phyloP scores from a whole-genome alignment of 345 rosid species.

The Syzygium aqueum region DNA sequence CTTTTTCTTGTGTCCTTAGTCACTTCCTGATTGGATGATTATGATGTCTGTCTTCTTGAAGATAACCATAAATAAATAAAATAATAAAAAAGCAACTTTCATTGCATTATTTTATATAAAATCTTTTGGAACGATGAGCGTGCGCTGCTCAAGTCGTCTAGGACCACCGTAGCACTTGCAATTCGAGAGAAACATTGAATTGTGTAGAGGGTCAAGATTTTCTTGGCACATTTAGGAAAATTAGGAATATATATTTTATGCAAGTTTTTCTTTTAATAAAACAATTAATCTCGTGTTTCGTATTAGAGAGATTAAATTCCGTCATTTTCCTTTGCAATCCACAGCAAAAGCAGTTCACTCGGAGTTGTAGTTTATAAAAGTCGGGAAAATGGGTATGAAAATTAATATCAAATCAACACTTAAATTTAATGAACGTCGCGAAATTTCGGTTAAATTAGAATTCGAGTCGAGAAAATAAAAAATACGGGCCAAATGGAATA shows the following conservation, averaged over 20 bases:
- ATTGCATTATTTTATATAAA: neutral
- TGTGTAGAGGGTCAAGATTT: neutral
- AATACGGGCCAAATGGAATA: neutral
- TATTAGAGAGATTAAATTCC: neutral
- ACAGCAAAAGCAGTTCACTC: neutral
- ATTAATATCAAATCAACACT: neutral
- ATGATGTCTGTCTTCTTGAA: neutral
- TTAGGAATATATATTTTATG: neutral
- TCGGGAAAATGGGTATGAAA: neutral
- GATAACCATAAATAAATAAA: neutral
- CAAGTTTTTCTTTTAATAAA: neutral
- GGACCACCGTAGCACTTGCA: neutral
- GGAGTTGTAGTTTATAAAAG: neutral
- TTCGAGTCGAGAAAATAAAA: neutral
- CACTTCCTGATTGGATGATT: neutral
- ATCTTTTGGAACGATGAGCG: neutral
- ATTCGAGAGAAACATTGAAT: neutral
- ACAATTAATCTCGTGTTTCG: too few species aligned
- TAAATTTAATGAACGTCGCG: neutral
- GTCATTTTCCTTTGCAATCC: neutral
- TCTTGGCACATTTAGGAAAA: neutral
- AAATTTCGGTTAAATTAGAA: neutral
- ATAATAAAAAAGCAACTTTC: neutral
- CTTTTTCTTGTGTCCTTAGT: neutral
- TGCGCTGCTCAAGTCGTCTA: neutral